Base-by-base conservation (phyloP, 768 basidiomycete species). In the Tricholoma terreum region DNA sequence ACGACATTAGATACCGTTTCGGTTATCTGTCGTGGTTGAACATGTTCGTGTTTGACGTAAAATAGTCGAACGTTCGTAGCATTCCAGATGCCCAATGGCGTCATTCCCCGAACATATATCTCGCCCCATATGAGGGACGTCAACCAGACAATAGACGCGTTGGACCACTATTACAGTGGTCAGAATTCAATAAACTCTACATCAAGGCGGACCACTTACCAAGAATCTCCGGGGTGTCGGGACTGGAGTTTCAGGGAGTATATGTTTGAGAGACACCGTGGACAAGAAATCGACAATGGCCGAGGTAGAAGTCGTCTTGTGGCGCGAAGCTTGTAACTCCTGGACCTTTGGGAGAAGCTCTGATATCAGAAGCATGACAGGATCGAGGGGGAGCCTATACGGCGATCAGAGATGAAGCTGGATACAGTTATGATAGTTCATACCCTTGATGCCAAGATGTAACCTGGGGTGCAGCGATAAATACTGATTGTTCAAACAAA, bases 371-470 rank as follows among this genome's bases (percentile, higher is more conserved):
- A 97, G 72, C 77, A 96, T 86, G 38, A 97, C 85, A 2, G 86
- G 78, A 68, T 97, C 94, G 38, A 98, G 79, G 8, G 96, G 95
- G 30, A 98, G 79, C 10, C 93, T 95, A 60, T 17, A 54, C 36
- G 38, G 27, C 21, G 19, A 17, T 30, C 30, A 31, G 46, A 40
- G 46, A 43, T 46, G 68, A 19, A 65, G 50, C 40, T 45, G 36
- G n/a, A 58, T 46, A 27, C 19, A 35, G n/a, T 51, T 19, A 14
- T 49, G 50, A 53, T 40, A 52, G 38, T 54, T 10, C 75, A 68
- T 62, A 92, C 93, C 95, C 95, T 80, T 95, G 92, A 64, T 96
- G 92, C 96, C 96, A 98, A 2, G 94, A 94, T 19, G 90, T 83
- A 4, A 94, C 89, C 90, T 90, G 42, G 48, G 45, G 43, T 57